A percentile compares a stretch with the other conserved stretches of the same genome.
Evolutionary conservation across 306 rosid genomes (phyloP).

Genomic region (Coriaria nepalensis): DNA sequence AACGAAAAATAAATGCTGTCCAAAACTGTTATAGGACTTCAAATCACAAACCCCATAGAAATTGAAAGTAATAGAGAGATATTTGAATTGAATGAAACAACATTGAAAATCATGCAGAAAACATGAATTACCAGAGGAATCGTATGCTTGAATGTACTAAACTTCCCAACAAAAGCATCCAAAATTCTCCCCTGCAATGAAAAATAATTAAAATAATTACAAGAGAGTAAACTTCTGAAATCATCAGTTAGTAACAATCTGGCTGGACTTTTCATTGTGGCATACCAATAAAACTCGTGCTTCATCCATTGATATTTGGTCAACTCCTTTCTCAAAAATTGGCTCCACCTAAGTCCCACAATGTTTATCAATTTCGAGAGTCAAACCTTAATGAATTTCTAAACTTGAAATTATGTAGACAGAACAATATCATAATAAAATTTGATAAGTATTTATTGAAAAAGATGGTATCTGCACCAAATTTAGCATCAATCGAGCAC

Average conservation of each 20-base stretch:
- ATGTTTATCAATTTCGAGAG: conserved; percentile 2
- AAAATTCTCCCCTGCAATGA: conserved; percentile 76
- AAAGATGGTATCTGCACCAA: conserved; percentile 46
- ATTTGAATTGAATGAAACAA: too few species aligned
- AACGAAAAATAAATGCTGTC: conserved; percentile 4
- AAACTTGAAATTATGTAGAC: too few species aligned
- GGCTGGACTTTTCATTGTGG: background rate
- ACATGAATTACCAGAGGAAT: conserved; percentile 73
- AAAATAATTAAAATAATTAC: conserved; percentile 14
- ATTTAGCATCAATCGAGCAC: conserved; percentile 97
- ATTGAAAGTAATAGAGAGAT: too few species aligned
- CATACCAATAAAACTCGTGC: conserved; percentile 89
- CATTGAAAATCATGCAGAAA: conserved; percentile 5
- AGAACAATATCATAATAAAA: too few species aligned
- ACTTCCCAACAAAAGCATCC: conserved; percentile 97
- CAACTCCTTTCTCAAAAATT: conserved; percentile 92
- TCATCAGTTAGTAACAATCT: conserved; percentile 9
- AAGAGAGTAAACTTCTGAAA: conserved; percentile 10
- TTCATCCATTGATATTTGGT: conserved; percentile 92
- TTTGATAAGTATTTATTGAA: background rate
- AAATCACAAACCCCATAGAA: too few species aligned
- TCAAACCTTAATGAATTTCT: too few species aligned
- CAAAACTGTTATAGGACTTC: too few species aligned
- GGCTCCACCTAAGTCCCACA: conserved; percentile 80
- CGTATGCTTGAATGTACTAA: conserved; percentile 86